Evolutionary conservation across 495 filamentous ascomycete genomes (phyloP), one percentile per base, ranked within the genome.

Genomic region (Tuber melanosporum): DNA sequence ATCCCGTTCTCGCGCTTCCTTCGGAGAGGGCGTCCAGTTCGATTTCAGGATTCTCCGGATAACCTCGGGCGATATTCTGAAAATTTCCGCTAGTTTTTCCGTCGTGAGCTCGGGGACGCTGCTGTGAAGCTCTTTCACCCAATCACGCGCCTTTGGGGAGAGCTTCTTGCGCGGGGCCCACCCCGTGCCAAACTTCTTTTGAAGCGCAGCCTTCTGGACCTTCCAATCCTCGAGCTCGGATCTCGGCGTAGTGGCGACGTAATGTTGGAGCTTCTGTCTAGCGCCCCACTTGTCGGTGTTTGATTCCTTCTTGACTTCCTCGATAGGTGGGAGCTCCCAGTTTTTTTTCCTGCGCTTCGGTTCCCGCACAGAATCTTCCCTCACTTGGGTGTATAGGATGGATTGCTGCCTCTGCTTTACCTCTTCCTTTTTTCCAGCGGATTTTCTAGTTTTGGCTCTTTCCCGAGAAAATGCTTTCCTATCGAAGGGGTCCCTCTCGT

Each of bases 121-220:
- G 3, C 87, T 84, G 82, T 97, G 89, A 39, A 99, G 86, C 44
- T 91, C 89, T 32, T 92, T 90, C 75, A 98, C 97, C 43, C 93
- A 94, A 22, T 94, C 91, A 17, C 97, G 83, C 17, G 95, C 92
- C 84, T 97, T 94, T 0, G 95, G 95, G 0, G 95, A 98, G 2
- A 99, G 89, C 75, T 90, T 90, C 85, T 96, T 98, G 42, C 87
- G 87, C 39, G 95, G 94, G 62, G 87, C 86, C 94, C 95, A 99
- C 10, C 87, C 85, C 0, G 80, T 84, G 1, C 89, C 87, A 80
- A 98, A 97, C 82, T 98, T 97, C 44, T 87, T 81, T 74, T 89
- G 85, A 26, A 95, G 83, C 0, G 88, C 89, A 1, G 83, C 84
- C 84, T 96, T 97, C 71, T 96, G 89, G 15, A 89, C 85, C 79